Evolutionary conservation across 208 protist genomes (phyloP).

Genomic region (Leishmania turanica): DNA sequence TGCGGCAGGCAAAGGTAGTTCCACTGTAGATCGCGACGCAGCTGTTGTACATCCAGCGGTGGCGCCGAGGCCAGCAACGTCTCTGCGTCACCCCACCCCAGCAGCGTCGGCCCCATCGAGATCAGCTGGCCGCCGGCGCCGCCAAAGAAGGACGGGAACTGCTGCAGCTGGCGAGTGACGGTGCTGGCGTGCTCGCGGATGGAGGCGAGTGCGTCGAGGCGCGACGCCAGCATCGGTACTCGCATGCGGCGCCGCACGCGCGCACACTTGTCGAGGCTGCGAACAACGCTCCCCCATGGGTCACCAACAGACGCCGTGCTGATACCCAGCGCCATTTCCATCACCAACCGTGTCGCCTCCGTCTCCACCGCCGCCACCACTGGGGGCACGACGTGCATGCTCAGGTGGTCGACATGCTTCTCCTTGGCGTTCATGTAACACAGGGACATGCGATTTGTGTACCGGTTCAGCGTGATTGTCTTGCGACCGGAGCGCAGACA

Average conservation of each 20-base stretch:
- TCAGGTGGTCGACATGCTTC: conserved; percentile 34
- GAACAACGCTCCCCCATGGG: conserved; percentile 60
- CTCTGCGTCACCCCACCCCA: conserved; percentile 70
- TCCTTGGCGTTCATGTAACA: conserved; percentile 52
- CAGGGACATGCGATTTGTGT: conserved; percentile 40
- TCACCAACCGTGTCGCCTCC: conserved; percentile 47
- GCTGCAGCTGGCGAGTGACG: conserved; percentile 11
- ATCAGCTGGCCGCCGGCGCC: conserved; percentile 8
- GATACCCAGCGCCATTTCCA: conserved; percentile 35
- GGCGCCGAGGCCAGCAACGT: conserved; percentile 41
- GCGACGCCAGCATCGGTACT: conserved; percentile 76
- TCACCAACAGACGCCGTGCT: conserved; percentile 18
- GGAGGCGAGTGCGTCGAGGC: conserved; percentile 75
- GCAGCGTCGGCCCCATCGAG: conserved; percentile 31
- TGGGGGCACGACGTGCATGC: conserved; percentile 43
- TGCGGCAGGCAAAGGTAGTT: conserved; percentile 55
- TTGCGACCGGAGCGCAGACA: conserved; percentile 73
- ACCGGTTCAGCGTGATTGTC: conserved; percentile 65
- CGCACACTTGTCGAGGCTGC: conserved; percentile 54
- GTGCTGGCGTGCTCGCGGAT: conserved; percentile 39
- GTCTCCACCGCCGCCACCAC: conserved; percentile 57
- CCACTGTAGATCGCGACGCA: conserved; percentile 62
- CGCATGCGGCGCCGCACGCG: conserved; percentile 81
- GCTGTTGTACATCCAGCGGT: conserved; percentile 38
- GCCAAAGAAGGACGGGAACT: conserved; percentile 3